Percentiles rank a stretch among this genome's conserved stretches.
phyloP scores from a whole-genome alignment of 768 basidiomycete species.

The Pulveroboletus sp. region DNA sequence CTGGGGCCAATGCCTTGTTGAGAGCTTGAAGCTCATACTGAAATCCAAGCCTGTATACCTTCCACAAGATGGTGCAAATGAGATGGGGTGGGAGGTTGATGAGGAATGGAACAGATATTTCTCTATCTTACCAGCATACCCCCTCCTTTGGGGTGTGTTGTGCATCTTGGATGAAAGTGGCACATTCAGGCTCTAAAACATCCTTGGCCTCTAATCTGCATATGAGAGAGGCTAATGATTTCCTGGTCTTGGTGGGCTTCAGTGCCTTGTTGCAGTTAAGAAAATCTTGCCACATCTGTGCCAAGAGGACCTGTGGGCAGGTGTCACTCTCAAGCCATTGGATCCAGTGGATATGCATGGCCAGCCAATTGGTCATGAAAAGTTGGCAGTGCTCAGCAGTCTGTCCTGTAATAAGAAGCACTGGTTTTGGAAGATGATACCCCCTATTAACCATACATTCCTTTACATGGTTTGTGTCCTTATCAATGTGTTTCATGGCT shows the following conservation, averaged over 20 bases:
- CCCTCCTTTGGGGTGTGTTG: not conserved
- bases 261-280: too few relatives aligned
- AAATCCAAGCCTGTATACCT: not conserved
- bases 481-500: not conserved
- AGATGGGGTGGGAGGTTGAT: not conserved
- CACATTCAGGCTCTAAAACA: not conserved
- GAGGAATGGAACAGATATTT: not conserved
- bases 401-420: not conserved
- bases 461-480: not conserved
- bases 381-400: not conserved
- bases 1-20: not conserved
- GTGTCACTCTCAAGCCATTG: not conserved
- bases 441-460: not conserved
- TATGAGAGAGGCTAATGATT: too few relatives aligned
- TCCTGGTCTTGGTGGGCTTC: too few relatives aligned
- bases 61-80: not conserved
- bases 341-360: conserved; percentile 2
- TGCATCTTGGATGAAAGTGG: too few relatives aligned
- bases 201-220: too few relatives aligned
- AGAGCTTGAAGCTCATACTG: not conserved
- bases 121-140: not conserved
- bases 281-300: not conserved
- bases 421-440: conserved; percentile 4
- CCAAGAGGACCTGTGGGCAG: not conserved
- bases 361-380: conserved; percentile 10